Evolutionary conservation across 352 stramenopile genomes (phyloP).

Genomic region (Phytophthora europaea): DNA sequence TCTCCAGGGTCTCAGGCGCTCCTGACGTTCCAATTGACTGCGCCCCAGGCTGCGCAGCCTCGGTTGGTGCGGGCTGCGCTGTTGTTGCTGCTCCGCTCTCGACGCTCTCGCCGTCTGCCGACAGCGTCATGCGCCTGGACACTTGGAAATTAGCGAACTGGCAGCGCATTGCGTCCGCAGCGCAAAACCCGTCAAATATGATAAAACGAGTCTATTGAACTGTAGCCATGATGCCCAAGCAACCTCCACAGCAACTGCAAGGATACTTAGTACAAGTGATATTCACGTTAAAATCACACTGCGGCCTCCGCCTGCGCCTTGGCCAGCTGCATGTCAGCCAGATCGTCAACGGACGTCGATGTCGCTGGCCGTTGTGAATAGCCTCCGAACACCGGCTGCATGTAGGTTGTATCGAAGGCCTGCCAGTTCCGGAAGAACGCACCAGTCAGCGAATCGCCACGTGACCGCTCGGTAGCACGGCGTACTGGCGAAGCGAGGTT

Average conservation of each 20-base stretch:
- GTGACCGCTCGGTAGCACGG: slow-evolving; percentile 32
- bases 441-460: slow-evolving; percentile 59
- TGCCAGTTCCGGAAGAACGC: slow-evolving; percentile 86
- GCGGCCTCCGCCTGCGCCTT: slow-evolving; percentile 54
- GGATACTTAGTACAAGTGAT: neutral
- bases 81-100: neutral
- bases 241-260: slow-evolving; percentile 1
- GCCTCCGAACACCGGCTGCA: slow-evolving; percentile 87
- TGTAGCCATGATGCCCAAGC: neutral
- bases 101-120: slow-evolving; percentile 15
- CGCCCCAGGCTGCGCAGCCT: neutral
- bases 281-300: slow-evolving; percentile 39
- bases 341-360: slow-evolving; percentile 32
- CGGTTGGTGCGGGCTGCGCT: neutral
- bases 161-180: slow-evolving; percentile 23
- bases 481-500: slow-evolving; percentile 28
- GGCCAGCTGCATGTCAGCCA: slow-evolving; percentile 37
- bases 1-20: slow-evolving; percentile 11
- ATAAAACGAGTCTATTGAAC: slow-evolving; percentile 27
- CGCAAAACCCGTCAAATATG: slow-evolving; percentile 16
- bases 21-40: slow-evolving; percentile 11
- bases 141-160: slow-evolving; percentile 22
- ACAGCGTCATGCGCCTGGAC: slow-evolving; percentile 18
- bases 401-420: slow-evolving; percentile 79
- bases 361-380: slow-evolving; percentile 41